Base-by-base conservation (phyloP, 1,139 yeast genomes). In the Meyerozyma carpophila region DNA sequence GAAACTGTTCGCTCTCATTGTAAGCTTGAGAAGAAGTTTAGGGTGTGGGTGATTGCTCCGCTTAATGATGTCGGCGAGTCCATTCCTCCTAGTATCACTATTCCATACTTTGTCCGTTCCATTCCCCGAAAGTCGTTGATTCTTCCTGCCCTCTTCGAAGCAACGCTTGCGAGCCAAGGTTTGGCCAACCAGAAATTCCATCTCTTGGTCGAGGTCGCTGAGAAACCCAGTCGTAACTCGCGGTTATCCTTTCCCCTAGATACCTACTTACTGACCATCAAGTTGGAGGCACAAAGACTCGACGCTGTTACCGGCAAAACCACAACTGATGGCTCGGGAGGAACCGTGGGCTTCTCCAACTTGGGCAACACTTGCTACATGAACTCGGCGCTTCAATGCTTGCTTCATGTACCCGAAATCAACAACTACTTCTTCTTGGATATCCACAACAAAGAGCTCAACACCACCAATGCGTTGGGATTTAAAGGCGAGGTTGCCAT, bases 291-390 rank as follows among this genome's bases (percentile, higher is more conserved):
- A 58, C 32, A 28, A 52, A 9, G 52, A 51, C 37, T 28, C 41
- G 13, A 38, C 44, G 13, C 51, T 47, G 29, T 43, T 43, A 31
- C 34, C 5, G 34, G 34, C 34, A 34, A 8, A 9, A 9, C 14
- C 13, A 21, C 2, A 28, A 21, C 4, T 8, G 16, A 20, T n/a
- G n/a, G 37, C 13, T 48, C 52, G 16, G 70, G 73, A 16, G 78
- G 77, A 1, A 53, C 65, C 42, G 52, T 67, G 39, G 98, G 98
- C 0, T 67, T 93, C 42, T 73, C 75, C 39, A 93, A 93, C 58
- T 68, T 93, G 50, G 98, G 98, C 6, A 93, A 93, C 58, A 86
- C 96, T 0, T 93, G 98, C 61, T 93, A 90, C 61, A 93, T 93
- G 98, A 93, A 93, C 63, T 88, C 96, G 13, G 97, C 98, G 0